Conservation (phyloP, 192 early-diverging fungal genomes). For the Ramicandelaber brevisporus region DNA sequence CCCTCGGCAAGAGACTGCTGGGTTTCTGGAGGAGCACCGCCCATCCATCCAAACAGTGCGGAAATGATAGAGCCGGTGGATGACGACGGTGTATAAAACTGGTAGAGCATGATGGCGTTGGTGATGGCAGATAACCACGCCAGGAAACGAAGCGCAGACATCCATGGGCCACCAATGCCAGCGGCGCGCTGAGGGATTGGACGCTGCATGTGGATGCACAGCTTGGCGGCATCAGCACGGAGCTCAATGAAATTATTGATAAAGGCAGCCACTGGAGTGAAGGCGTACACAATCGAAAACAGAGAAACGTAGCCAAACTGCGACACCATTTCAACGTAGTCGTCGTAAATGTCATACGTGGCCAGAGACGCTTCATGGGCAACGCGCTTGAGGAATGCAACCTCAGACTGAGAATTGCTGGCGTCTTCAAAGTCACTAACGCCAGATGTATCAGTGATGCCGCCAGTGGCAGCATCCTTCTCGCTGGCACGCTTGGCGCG, state of each 20-base stretch:
- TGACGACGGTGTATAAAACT: constrained; percentile 21
- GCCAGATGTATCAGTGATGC: too few species aligned
- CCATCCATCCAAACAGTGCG: too few species aligned
- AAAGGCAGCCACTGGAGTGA: constrained; percentile 53
- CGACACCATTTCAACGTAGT: constrained; percentile 80
- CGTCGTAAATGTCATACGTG: constrained; percentile 59
- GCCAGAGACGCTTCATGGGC: constrained; percentile 22
- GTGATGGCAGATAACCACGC: constrained; percentile 24
- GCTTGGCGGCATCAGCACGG: constrained; percentile 73
- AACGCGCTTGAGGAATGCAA: constrained; percentile 11
- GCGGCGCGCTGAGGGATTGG: constrained; percentile 35
- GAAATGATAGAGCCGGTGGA: too few species aligned
- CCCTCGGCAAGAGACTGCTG: too few species aligned
- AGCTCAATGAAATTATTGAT: constrained; percentile 85
- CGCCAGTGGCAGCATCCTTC: too few species aligned
- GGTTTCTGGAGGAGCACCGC: too few species aligned
- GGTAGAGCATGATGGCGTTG: constrained; percentile 24
- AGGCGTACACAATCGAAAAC: constrained; percentile 67
- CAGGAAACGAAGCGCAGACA: constrained; percentile 26
- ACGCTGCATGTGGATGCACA: constrained; percentile 45
- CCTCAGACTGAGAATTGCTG: too few species aligned
- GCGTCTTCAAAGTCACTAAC: too few species aligned
- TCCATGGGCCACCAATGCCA: constrained; percentile 58
- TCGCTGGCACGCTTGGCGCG: too few species aligned
- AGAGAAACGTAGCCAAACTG: constrained; percentile 77